These are phyloP conservation scores for Rhodamnia argentea DNA, from an alignment of 345 rosid species.

Conservation along the genomic window DNA sequence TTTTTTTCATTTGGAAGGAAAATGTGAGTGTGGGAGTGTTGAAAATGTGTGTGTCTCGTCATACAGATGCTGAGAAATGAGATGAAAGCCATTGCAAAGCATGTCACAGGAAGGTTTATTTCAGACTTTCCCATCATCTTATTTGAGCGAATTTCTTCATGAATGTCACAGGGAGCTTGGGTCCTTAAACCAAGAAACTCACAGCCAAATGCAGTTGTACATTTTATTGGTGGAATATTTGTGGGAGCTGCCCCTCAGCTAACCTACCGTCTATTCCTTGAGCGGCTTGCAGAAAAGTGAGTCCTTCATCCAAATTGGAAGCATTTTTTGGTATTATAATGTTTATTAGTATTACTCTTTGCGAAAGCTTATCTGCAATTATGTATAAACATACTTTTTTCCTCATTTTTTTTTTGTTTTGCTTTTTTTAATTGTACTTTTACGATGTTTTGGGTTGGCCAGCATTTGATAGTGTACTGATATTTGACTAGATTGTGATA, in stretches of 20 bases:
- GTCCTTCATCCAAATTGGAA: constrained; percentile 5
- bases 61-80: not conserved
- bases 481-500: not conserved
- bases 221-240: constrained; percentile 91
- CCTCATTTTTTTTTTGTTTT: not conserved
- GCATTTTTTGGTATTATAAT: not conserved
- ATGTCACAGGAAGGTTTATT: not conserved
- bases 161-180: constrained; percentile 77
- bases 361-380: not conserved
- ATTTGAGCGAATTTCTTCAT: not conserved
- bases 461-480: not conserved
- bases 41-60: not conserved
- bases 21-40: not conserved
- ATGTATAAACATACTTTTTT: not conserved
- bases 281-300: constrained; percentile 83
- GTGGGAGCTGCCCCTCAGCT: constrained; percentile 99
- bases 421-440: not conserved
- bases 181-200: constrained; percentile 66
- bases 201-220: constrained; percentile 67
- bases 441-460: not conserved
- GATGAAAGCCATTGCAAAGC: not conserved
- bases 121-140: not conserved
- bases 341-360: not conserved
- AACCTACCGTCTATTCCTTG: constrained; percentile 88
- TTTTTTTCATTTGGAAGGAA: not conserved